Evolutionary conservation across 148 eudicot genomes (phyloP), one percentile per base, ranked within the genome.

Genomic region (Fallopia convolvulus): DNA sequence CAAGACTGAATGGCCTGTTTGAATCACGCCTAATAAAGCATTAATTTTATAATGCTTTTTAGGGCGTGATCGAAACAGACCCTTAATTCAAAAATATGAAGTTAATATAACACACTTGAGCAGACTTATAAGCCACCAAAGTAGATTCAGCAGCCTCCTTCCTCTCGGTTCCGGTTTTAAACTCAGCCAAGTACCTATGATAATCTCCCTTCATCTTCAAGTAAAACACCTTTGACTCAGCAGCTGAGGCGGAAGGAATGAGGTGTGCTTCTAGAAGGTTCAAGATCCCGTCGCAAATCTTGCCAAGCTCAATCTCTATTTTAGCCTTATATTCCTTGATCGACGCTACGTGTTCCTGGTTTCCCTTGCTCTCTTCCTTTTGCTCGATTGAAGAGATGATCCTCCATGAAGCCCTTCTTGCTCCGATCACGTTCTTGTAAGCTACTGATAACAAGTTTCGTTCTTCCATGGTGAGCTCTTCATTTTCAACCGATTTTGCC

Each of bases 141-240:
- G 97, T 92, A 75, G 76, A 86, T 83, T 92, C 97, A 71, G 97
- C 97, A 77, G 97, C 93, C 71, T 92, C 93, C 83, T 92, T 92
- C 81, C 93, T 85, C 87, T 87, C 97, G 52, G 86, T 85, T 72
- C 97, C 93, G 0, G 89, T 83, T 86, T 84, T 92, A 66, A 92
- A 92, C 86, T 92, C 93, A 39, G 97, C 97, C 26, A 91, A 82
- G 79, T 91, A 91, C 83, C 97, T 85, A 58, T 89, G 82, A 55
- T 91, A 91, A 77, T 91, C 97, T 79, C 93, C 97, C 87, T 92
- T 92, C 97, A 92, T 92, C 86, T 92, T 92, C 47, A 88, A 85
- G 87, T 92, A 90, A 81, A 92, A 92, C 61, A 92, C 93, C 89
- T 87, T 92, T 11, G 93, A 92, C 82, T 92, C 97, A 1, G 89